phyloP scores from a whole-genome alignment of 352 stramenopile species.

The Phytophthora pistaciae region DNA sequence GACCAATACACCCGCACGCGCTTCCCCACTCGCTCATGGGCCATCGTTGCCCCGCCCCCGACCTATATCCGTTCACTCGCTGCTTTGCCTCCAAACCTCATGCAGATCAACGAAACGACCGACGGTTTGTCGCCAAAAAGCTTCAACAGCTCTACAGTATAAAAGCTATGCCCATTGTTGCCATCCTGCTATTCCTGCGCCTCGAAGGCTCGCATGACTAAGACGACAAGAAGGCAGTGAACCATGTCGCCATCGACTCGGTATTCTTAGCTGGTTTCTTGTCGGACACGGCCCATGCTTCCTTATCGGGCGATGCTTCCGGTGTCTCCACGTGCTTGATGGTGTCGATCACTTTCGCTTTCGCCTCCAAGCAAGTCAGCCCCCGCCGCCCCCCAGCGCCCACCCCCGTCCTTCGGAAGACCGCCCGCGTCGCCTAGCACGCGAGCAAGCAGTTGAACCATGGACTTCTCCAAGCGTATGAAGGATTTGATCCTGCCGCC shows the following conservation, averaged over 20 bases:
- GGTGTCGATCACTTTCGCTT: conserved; percentile 37
- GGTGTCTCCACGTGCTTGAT: not conserved
- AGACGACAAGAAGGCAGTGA: conserved; percentile 3
- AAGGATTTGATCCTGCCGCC: conserved; percentile 76
- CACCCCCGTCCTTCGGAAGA: not conserved
- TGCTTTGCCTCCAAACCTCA: conserved; percentile 17
- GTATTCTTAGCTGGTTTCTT: conserved; percentile 43
- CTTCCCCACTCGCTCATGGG: conserved; percentile 47
- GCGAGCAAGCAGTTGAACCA: conserved; percentile 28
- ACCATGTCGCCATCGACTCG: not conserved
- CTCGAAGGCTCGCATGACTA: conserved; percentile 9
- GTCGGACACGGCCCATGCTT: conserved; percentile 15
- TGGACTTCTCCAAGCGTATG: conserved; percentile 84
- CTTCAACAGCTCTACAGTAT: conserved; percentile 8
- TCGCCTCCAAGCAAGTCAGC: conserved; percentile 33
- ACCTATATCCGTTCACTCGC: conserved; percentile 24
- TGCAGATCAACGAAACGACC: conserved; percentile 34
- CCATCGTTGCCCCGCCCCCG: conserved; percentile 13
- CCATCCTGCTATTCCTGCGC: conserved; percentile 26
- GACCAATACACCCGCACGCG: conserved; percentile 79
- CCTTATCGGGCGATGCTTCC: conserved; percentile 4
- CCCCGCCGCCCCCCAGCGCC: not conserved
- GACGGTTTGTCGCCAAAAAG: conserved; percentile 7
- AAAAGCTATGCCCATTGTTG: conserved; percentile 3
- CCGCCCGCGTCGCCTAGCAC: conserved; percentile 19